A percentile compares a stretch with the other conserved stretches of the same genome.
These are phyloP conservation scores for Penicillium chermesinum DNA, from an alignment of 495 filamentous ascomycete species.

Conservation along the genomic window DNA sequence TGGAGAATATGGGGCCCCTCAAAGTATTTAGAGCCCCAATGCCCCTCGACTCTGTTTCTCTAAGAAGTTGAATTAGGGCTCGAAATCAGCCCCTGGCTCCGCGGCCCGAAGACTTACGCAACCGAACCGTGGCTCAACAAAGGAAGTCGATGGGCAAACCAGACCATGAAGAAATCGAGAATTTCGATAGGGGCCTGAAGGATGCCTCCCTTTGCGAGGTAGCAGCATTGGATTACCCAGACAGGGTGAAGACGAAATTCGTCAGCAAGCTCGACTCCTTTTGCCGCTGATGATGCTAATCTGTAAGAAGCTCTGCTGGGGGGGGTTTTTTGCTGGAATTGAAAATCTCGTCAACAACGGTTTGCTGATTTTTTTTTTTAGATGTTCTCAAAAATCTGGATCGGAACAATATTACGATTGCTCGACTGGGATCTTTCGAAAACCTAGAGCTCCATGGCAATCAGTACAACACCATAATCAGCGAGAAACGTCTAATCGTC, in stretches of 20 bases:
- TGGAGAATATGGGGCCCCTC: too few relatives aligned
- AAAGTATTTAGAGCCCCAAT: too few relatives aligned
- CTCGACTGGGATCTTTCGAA: conserved; percentile 37
- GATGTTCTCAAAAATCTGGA: conserved; percentile 46
- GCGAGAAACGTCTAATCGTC: neutral
- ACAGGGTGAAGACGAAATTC: conserved; percentile 33
- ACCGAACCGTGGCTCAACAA: too few relatives aligned
- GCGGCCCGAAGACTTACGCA: too few relatives aligned
- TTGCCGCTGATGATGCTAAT: conserved; percentile 41
- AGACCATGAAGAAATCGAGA: neutral
- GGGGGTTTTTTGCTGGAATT: neutral
- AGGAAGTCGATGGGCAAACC: neutral
- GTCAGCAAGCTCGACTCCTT: conserved; percentile 37
- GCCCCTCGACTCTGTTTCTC: too few relatives aligned
- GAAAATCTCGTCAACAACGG: too few relatives aligned
- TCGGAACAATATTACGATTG: conserved; percentile 44
- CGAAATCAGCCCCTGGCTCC: too few relatives aligned
- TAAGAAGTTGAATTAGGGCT: too few relatives aligned
- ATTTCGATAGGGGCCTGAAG: neutral
- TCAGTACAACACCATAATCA: conserved; percentile 31
- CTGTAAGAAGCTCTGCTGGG: neutral
- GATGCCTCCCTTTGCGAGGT: neutral
- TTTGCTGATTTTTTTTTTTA: neutral
- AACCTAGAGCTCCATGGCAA: conserved; percentile 29
- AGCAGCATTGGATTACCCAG: neutral